Evolutionary conservation across 1,284 basidiomycete genomes (phyloP), one percentile per base, ranked within the genome.

Genomic region (Ceratobasidium sp.): DNA sequence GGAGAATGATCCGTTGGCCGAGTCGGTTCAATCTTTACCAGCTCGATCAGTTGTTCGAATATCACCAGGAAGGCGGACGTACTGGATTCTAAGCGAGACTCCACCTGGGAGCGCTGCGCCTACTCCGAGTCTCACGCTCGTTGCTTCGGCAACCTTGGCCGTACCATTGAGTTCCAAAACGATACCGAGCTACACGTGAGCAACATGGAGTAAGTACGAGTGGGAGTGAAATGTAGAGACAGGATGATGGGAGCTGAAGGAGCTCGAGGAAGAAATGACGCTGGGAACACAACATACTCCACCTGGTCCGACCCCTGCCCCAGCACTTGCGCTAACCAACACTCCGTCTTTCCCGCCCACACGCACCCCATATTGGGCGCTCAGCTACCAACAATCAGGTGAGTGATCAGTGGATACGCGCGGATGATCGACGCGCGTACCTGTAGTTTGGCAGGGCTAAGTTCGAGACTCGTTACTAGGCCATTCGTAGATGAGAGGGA

Each of bases 1-100:
- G 87, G 4, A 88, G 67, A 10, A 78, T 75, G 73, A 87, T 77
- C 45, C 81, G 80, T 73, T 89, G 87, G 2, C 85, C 84, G 2
- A 88, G 73, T 29, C 83, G 77, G n/a, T 79, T 77, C 52, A 84
- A 72, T 62, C 81, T 81, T 70, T 4, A 38, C 20, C 25, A 45
- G 15, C 15, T 42, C 55, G 27, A 67, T 32, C 32, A 42, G 27
- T 34, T 27, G 64, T 58, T 43, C 10, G 27, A 54, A 54, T 34
- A 31, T 27, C 40, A 7, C 60, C 47, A 2, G 7, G 1, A 17
- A 22, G 5, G n/a, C 29, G 13, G 17, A 31, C 52, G n/a, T 67
- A 67, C 64, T 54, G 20, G 52, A 67, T 67, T 31, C 47, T 50
- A 6, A 67, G 2, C 13, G 64, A 67, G 1, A 67, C 31, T 1